Conservation (phyloP, 179 eudicot genomes). For the Beta macrorhiza region DNA sequence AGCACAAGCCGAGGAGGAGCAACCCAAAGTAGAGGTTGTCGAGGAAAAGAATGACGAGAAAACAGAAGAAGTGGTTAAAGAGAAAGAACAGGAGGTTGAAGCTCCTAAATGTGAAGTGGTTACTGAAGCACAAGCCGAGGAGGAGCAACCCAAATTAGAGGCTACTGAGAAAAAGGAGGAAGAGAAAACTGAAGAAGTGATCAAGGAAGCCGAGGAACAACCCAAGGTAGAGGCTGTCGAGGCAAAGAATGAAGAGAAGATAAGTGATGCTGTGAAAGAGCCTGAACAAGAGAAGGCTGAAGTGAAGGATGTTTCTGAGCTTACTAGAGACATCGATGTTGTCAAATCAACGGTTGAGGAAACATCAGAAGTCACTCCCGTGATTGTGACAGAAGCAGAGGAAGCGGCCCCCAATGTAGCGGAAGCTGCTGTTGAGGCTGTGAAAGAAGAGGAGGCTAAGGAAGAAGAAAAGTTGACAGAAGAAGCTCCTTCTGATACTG, state of each 20-base stretch:
- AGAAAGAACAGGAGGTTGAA: constrained; percentile 10
- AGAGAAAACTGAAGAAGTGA: background rate
- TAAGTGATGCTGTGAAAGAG: background rate
- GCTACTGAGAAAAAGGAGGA: constrained; percentile 19
- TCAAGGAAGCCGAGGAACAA: constrained; percentile 3
- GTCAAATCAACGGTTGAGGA: constrained; percentile 17
- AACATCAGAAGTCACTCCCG: background rate
- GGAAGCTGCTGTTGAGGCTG: constrained; percentile 10
- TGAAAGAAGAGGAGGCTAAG: constrained; percentile 20
- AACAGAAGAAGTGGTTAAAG: constrained; percentile 7
- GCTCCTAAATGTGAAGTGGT: constrained; percentile 11
- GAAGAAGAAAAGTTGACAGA: constrained; percentile 25
- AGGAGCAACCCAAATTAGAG: constrained; percentile 18
- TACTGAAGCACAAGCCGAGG: constrained; percentile 15
- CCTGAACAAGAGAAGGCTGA: constrained; percentile 17
- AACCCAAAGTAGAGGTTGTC: constrained; percentile 12
- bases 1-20: constrained; percentile 19
- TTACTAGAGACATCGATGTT: constrained; percentile 12
- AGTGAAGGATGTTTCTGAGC: constrained; percentile 20
- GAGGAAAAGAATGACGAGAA: constrained; percentile 14
- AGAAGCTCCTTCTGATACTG: constrained; percentile 12
- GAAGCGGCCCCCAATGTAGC: constrained; percentile 24
- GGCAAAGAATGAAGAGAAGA: background rate
- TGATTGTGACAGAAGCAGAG: background rate
- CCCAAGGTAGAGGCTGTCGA: constrained; percentile 5